phyloP scores from a whole-genome alignment of 495 filamentous ascomycete genomes.

The Gamarada debralockiae region DNA sequence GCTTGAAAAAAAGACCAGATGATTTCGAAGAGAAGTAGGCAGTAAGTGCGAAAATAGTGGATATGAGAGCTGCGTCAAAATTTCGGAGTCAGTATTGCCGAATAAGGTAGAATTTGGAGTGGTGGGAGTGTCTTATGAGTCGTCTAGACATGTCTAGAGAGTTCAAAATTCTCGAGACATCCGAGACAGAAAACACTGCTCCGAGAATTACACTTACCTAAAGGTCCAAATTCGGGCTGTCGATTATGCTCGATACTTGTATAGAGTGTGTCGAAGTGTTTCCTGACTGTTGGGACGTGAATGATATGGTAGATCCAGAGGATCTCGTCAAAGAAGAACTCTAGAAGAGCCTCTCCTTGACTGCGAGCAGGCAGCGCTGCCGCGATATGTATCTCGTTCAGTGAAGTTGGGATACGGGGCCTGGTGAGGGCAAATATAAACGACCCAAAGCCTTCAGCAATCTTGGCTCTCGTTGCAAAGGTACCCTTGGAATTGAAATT shows the following conservation, averaged over 20 bases:
- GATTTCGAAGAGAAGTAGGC: constrained; percentile 12
- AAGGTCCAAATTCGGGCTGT: background rate
- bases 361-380: constrained; percentile 2
- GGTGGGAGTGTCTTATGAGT: too few species aligned
- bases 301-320: constrained; percentile 18
- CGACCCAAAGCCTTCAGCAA: constrained; percentile 7
- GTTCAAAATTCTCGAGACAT: too few species aligned
- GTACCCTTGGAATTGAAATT: background rate
- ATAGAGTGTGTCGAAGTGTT: constrained; percentile 7
- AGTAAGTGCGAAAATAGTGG: constrained; percentile 8
- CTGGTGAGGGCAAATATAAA: constrained; percentile 10
- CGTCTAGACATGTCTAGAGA: too few species aligned
- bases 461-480: background rate
- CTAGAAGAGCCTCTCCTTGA: constrained; percentile 1
- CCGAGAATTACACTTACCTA: too few species aligned
- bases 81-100: too few species aligned
- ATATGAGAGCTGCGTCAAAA: constrained; percentile 11
- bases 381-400: background rate
- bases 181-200: too few species aligned
- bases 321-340: constrained; percentile 7
- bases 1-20: background rate
- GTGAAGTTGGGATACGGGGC: background rate
- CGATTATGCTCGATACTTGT: constrained; percentile 3
- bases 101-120: too few species aligned
- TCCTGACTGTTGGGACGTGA: constrained; percentile 13